Evolutionary conservation across 345 rosid species (phyloP).

Genomic region (Eucalyptus rudis): DNA sequence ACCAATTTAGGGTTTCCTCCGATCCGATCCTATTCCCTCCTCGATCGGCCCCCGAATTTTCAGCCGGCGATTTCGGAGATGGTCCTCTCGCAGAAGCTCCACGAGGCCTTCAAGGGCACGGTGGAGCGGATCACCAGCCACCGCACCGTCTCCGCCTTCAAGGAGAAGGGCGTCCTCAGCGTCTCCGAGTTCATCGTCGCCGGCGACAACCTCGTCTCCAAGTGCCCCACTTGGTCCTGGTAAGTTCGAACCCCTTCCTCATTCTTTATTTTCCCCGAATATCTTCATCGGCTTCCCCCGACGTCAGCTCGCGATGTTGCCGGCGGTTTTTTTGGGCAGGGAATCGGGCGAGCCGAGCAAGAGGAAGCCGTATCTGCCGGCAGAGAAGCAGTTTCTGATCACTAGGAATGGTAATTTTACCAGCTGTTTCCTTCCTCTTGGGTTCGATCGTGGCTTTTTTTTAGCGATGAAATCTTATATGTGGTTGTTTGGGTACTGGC

Average conservation of each 20-base stretch:
- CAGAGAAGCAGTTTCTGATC: conserved; percentile 82
- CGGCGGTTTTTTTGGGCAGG: conserved; percentile 18
- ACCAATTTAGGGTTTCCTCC: not conserved
- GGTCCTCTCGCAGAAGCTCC: conserved; percentile 72
- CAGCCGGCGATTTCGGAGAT: not conserved
- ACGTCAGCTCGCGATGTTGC: not conserved
- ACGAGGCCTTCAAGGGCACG: conserved; percentile 87
- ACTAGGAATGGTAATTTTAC: conserved; percentile 72
- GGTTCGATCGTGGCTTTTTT: not conserved
- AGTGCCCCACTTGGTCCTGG: conserved; percentile 99
- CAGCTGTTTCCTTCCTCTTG: not conserved
- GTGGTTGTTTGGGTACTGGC: not conserved
- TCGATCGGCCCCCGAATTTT: not conserved
- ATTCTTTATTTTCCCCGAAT: not conserved
- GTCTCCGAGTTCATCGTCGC: conserved; percentile 83
- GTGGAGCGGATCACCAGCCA: conserved; percentile 88
- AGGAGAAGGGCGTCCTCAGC: conserved; percentile 97
- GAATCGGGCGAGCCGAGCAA: conserved; percentile 93
- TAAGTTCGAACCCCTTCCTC: not conserved
- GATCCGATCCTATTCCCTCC: no score
- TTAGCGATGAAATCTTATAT: no score
- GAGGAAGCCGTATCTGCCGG: conserved; percentile 79
- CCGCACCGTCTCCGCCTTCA: conserved; percentile 91
- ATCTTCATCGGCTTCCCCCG: not conserved
- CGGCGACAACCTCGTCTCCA: conserved; percentile 95